Base-by-base conservation (phyloP, 106 monocot species). In the Platanthera guangdongensis region DNA sequence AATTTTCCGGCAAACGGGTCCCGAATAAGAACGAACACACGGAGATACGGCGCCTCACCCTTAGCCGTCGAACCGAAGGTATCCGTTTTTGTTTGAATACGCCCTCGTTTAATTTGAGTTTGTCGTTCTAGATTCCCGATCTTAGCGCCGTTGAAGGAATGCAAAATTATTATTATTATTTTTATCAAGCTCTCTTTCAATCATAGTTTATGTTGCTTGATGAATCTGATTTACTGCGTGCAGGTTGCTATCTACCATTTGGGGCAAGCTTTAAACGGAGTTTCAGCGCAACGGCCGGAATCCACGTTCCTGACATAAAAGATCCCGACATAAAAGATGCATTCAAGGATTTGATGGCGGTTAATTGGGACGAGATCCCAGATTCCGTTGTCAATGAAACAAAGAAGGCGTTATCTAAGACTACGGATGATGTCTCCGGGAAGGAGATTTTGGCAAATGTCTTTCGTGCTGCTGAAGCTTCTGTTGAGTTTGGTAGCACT, bases 341-440 rank as follows among this genome's bases (percentile, higher is more conserved):
- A 68, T 87, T 92, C 51, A 99, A 92, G 89, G 94, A 99, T 86
- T 75, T 99, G 75, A 83, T 99, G 89, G 97, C 97, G 57, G 74
- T 77, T 30, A 81, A 39, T 52, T 99, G 97, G 97, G 88, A 87
- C 81, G 89, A 90, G 72, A 85, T 94, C 60, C 97, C 94, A 63
- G 80, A 92, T 4, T 81, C 87, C 51, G 85, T 92, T 16, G 73
- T 84, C 30, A 52, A 48, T 48, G 85, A 85, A 76, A 85, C 78
- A n/a, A 92, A 94, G 79, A 94, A 92, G 70, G 91, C 92, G 53
- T 54, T 88, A 47, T 88, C 97, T 68, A 99, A 94, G 83, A 30
- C 64, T 63, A 90, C 91, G 48, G 82, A 83, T 72, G 94, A 99
- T 82, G 83, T 84, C 78, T 74, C 62, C 81, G 92, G 89, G 25